A percentile compares a stretch with the other conserved stretches of the same genome.
Conservation (phyloP, 164 flowering plant species). For the Kalanchoe fedtschenkoi region DNA sequence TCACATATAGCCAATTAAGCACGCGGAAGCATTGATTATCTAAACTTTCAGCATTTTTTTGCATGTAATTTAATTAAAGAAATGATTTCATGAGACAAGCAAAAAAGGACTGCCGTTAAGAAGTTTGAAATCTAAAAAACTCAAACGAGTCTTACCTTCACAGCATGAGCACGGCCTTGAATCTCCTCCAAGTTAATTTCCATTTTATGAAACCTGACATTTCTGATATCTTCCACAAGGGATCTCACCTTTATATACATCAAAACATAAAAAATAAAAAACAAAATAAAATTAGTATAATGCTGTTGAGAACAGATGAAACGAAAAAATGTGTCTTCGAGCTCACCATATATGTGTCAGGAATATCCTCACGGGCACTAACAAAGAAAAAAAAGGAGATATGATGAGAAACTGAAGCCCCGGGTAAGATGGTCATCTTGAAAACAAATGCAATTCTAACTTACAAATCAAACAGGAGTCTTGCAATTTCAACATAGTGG, state of each 20-base stretch:
- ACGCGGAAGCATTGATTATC: not conserved
- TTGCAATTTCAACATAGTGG: slow-evolving; percentile 86
- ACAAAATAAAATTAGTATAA: not conserved
- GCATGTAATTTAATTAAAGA: not conserved
- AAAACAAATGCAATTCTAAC: slow-evolving; percentile 12
- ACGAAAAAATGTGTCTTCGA: not conserved
- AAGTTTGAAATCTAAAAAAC: not conserved
- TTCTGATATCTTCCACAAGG: slow-evolving; percentile 70
- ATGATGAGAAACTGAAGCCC: not conserved
- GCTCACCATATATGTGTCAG: slow-evolving; percentile 80
- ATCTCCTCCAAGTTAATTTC: slow-evolving; percentile 68
- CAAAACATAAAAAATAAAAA: not conserved
- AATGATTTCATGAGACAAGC: not conserved
- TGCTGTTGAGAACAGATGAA: not conserved
- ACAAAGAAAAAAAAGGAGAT: slow-evolving; percentile 9
- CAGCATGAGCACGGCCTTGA: slow-evolving; percentile 63
- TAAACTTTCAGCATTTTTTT: not conserved
- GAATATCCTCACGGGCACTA: slow-evolving; percentile 87
- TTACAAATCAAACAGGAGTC: slow-evolving; percentile 80
- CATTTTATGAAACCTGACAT: slow-evolving; percentile 83
- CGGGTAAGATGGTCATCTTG: not conserved
- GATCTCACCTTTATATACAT: slow-evolving; percentile 84
- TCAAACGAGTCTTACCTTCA: slow-evolving; percentile 42
- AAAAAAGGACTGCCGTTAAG: not conserved
- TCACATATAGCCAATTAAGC: too few relatives aligned